A percentile compares a stretch with the other conserved stretches of the same genome.
Evolutionary conservation across 441 rosid genomes (phyloP).

Genomic region (Cnidoscolus chayamansa): DNA sequence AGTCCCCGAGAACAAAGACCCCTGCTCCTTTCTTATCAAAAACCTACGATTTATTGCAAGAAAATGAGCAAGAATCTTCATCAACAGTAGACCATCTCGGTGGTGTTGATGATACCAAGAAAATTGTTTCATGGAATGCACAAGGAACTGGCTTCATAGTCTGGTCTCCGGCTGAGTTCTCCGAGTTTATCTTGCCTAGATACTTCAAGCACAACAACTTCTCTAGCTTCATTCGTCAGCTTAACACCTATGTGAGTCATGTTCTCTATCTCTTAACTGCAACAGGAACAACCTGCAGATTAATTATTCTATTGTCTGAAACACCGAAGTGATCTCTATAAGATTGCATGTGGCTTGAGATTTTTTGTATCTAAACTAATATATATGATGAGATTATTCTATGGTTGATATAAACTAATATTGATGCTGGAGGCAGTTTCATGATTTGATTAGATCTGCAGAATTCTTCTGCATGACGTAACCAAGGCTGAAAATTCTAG

Average conservation of each 20-base stretch:
- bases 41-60: constrained; percentile 53
- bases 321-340: not conserved
- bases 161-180: constrained; percentile 56
- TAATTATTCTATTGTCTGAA: not conserved
- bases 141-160: constrained; percentile 56
- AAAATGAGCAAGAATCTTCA: constrained; percentile 23
- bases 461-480: not conserved
- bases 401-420: not conserved
- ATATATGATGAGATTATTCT: not conserved
- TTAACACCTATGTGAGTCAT: constrained; percentile 67
- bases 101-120: constrained; percentile 9
- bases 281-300: no score
- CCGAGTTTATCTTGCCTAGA: constrained; percentile 52
- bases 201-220: constrained; percentile 78
- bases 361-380: not conserved
- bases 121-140: constrained; percentile 48
- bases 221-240: constrained; percentile 83
- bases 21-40: constrained; percentile 54
- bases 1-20: constrained; percentile 30
- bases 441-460: not conserved
- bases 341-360: not conserved
- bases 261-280: not conserved
- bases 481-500: not conserved
- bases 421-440: not conserved
- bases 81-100: not conserved